A percentile compares a stretch with the other conserved stretches of the same genome.
These are phyloP conservation scores for Epichloe gansuensis DNA, from an alignment of 2,329 filamentous ascomycete species.

Conservation along the genomic window DNA sequence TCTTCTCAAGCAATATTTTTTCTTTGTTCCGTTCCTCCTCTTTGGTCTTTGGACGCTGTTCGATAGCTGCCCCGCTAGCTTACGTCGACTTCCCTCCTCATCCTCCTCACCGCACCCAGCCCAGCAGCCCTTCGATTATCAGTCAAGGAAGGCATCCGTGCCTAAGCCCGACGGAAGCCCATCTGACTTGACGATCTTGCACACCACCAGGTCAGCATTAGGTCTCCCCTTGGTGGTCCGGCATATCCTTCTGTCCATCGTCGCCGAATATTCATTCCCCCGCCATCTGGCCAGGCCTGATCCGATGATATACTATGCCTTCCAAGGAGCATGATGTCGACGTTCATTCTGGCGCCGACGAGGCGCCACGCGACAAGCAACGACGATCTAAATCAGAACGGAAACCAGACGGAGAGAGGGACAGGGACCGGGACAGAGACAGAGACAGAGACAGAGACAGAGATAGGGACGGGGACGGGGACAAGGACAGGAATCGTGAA, in stretches of 20 bases:
- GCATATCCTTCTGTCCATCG: background rate
- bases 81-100: background rate
- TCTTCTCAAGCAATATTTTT: background rate
- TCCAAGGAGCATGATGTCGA: slow-evolving; percentile 30
- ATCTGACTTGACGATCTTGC: background rate
- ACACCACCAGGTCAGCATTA: background rate
- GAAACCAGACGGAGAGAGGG: slow-evolving; percentile 13
- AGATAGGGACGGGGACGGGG: slow-evolving; percentile 15
- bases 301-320: slow-evolving; percentile 25
- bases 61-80: background rate
- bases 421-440: slow-evolving; percentile 16
- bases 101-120: background rate
- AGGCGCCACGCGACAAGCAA: slow-evolving; percentile 27
- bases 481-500: slow-evolving; percentile 14
- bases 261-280: background rate
- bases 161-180: background rate
- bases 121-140: background rate
- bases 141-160: slow-evolving; percentile 3
- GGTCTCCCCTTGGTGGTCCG: background rate
- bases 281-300: background rate
- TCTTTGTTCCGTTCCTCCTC: background rate
- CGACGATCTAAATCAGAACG: slow-evolving; percentile 27
- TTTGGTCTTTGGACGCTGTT: background rate
- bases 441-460: no score
- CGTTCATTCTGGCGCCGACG: slow-evolving; percentile 19